Evolutionary conservation across 805 yeast species (phyloP), one percentile per base, ranked within the genome.

Genomic region (Candida easanensis): DNA sequence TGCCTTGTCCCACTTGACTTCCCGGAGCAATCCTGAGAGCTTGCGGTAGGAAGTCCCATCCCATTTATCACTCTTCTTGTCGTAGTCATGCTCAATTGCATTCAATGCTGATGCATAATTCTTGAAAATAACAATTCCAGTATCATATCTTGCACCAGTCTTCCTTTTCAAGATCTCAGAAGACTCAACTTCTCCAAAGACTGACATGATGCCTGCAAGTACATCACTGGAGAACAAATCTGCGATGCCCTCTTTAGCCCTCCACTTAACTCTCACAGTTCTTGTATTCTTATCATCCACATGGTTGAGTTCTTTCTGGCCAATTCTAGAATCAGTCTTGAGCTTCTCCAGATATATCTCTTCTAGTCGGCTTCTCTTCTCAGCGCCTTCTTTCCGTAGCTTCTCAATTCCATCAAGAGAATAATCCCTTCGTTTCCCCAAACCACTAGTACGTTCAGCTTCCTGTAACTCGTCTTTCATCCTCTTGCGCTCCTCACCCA

Each of bases 391-490:
- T n/a, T 39, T 44, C 25, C 61, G 48, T 6, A 58, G 33, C 17
- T 42, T 44, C 32, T 58, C 62, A 11, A 58, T 31, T n/a, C n/a
- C n/a, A 15, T 46, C 39, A 9, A 41, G 21, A 1, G 49, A 58
- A 20, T 37, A 49, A 10, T 32, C 18, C 15, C 51, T 36, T 4
- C 19, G 13, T 2, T 54, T 50, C 14, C 32, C 35, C 2, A n/a
- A 15, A 6, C 35, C 22, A 4, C 47, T 41, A 14, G 38, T 38
- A n/a, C 14, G 35, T 26, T 58, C 62, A 10, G 59, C 57, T 14
- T 26, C 33, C 22, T 54, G 54, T 27, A 58, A 27, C 26, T 57
- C 60, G 5, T 49, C 56, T 22, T 50, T 52, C 59, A 54, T 51
- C 20, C 48, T 43, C 14, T 33, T 44, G 32, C 60, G 38, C 6